phyloP scores from a whole-genome alignment of 2,329 filamentous ascomycete species.

The Colletotrichum tofieldiae region DNA sequence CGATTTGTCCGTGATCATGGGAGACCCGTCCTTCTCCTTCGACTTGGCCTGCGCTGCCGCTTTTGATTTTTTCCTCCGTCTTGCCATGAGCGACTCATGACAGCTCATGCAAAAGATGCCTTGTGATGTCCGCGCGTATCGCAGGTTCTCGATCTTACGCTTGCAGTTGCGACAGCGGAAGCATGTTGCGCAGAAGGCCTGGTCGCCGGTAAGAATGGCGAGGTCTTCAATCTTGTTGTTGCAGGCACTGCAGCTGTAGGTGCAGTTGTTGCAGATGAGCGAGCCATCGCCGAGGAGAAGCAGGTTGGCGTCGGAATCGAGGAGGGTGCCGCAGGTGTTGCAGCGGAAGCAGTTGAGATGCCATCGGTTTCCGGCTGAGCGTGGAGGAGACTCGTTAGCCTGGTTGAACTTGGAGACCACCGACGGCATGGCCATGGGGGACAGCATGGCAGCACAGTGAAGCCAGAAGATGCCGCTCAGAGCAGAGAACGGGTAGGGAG shows the following conservation, averaged over 20 bases:
- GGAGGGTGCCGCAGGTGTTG: slow-evolving; percentile 93
- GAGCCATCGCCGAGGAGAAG: slow-evolving; percentile 97
- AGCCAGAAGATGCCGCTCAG: slow-evolving; percentile 9
- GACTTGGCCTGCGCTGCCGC: slow-evolving; percentile 73
- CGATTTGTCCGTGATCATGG: slow-evolving; percentile 89
- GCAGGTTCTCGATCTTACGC: slow-evolving; percentile 97
- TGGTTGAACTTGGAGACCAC: slow-evolving; percentile 43
- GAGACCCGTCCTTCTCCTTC: slow-evolving; percentile 74
- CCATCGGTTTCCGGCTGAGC: slow-evolving; percentile 90
- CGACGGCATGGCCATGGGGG: slow-evolving; percentile 35
- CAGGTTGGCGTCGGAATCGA: slow-evolving; percentile 98
- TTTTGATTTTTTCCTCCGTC: slow-evolving; percentile 89
- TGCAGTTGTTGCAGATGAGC: slow-evolving; percentile 99
- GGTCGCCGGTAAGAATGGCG: slow-evolving; percentile 96
- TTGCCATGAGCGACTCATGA: slow-evolving; percentile 95
- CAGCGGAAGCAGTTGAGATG: slow-evolving; percentile 99
- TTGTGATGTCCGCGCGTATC: slow-evolving; percentile 97
- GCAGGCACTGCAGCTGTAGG: slow-evolving; percentile 97
- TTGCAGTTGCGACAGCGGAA: slow-evolving; percentile 99
- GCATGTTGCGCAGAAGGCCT: slow-evolving; percentile 97
- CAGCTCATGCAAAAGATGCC: slow-evolving; percentile 99
- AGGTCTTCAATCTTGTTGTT: slow-evolving; percentile 98
- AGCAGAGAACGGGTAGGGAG: background rate
- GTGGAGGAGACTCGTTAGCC: slow-evolving; percentile 48
- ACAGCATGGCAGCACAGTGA: slow-evolving; percentile 27